Evolutionary conservation across 2,329 filamentous ascomycete species (phyloP), one percentile per base, ranked within the genome.

Genomic region (Ophiostoma montium): DNA sequence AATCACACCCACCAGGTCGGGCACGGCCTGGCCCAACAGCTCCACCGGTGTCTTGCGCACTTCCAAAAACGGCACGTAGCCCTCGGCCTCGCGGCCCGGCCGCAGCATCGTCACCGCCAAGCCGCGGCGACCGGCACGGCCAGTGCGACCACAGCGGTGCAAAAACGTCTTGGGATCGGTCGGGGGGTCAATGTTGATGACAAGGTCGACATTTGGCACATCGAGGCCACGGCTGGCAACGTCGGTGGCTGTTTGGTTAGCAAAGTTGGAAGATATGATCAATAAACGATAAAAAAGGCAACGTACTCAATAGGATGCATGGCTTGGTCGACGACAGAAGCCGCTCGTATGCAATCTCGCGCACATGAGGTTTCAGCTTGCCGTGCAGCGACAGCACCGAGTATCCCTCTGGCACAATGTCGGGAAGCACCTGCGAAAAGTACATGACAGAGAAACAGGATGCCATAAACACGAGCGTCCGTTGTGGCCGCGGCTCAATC

Each of bases 371-470:
- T 2, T 86, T 83, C 55, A 95, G 86, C 63, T 96, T 95, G 33
- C 92, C 92, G 60, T 98, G 92, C 0, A 98, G 70, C 0, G 89
- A 84, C 8, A 95, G 75, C 3, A 95, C 67, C 0, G 76, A 69
- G 58, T 86, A 86, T 1, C 74, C 70, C 9, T 72, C 63, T 1
- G 84, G 83, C 0, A 98, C 68, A 6, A 95, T 67, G 2, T 73
- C 65, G 0, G 86, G 84, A 1, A 98, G 70, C 6, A 94, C 70
- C 56, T 87, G 76, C 52, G 89, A 80, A 62, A 94, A 94, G 66
- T 96, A 96, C 63, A 96, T 90, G 52, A 98, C 92, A 1, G 86
- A 85, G 31, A 88, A 89, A 62, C 92, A 95, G 2, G 90, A 95
- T 0, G 89, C 94, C 19, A 96, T 73, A 62, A 95, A 98, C 48